Base-by-base conservation (phyloP, 2,329 filamentous ascomycete genomes). In the Mariannaea elegans region DNA sequence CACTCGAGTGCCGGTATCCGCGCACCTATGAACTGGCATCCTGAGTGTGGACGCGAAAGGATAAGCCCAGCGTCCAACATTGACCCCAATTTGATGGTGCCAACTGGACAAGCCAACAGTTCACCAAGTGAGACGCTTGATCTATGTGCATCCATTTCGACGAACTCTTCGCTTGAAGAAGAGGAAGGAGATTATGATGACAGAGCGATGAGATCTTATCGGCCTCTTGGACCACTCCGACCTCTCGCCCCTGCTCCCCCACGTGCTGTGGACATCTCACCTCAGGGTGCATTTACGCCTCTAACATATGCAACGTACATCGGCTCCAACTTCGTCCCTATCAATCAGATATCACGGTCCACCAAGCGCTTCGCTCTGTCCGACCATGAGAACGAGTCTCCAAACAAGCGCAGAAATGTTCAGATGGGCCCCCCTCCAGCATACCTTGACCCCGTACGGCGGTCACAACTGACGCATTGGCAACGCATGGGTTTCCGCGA, bases 401-500 rank as follows among this genome's bases (percentile, higher is more conserved):
- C 24, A 16, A n/a, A 23, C 23, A 59, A 59, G 45, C 56, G 56
- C 13, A 29, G 21, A 38, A 39, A 50, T 8, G 32, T 39, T 23
- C 27, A 49, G 8, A 10, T 31, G 7, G n/a, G 19, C 36, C 6
- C 27, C 34, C 34, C 38, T 12, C 13, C 13, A 8, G 39, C 13
- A 3, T 4, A 10, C 19, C 18, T 18, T 2, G 12, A 44, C 18
- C 16, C 36, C 36, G 19, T n/a, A 9, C 38, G 19, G 13, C 47
- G 23, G 16, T 18, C 16, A 31, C 46, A 38, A 7, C 19, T 45
- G 14, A 45, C 36, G 2, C 56, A 53, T 24, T 59, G 56, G 56
- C 48, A 58, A 19, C 48, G 42, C 4, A 58, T 54, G 56, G 56
- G 50, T 7, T 59, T 59, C 45, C 38, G 38, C 13, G 8, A 21